A percentile compares a stretch with the other conserved stretches of the same genome.
phyloP scores from a whole-genome alignment of 805 yeast species.

The Barnettozyma wickerhamii region DNA sequence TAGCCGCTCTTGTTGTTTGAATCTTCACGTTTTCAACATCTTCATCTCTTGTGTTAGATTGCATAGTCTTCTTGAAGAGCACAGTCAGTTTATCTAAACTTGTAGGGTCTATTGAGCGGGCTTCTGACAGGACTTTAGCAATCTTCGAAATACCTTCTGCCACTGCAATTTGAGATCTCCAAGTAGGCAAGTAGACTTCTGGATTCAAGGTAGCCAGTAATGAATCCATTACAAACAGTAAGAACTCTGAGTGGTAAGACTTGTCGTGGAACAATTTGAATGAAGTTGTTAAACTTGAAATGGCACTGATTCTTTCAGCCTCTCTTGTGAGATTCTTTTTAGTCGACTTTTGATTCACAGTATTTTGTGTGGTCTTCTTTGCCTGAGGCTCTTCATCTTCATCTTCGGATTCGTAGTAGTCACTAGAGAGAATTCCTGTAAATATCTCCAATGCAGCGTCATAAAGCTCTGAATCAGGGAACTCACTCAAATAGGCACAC shows the following conservation, averaged over 20 bases:
- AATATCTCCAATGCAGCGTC: conserved; percentile 31
- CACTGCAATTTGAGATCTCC: conserved; percentile 54
- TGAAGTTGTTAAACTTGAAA: conserved; percentile 34
- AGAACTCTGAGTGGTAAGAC: conserved; percentile 15
- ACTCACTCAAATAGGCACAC: conserved; percentile 44
- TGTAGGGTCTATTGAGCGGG: conserved; percentile 6
- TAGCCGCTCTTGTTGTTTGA: conserved; percentile 39
- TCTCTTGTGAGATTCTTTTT: conserved; percentile 43
- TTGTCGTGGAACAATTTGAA: conserved; percentile 25
- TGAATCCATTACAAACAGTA: conserved; percentile 28
- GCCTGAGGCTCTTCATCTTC: conserved; percentile 35
- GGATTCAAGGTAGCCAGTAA: conserved; percentile 26
- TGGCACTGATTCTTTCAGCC: conserved; percentile 37
- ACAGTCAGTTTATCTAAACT: conserved; percentile 9
- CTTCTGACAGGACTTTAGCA: conserved; percentile 11
- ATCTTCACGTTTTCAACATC: conserved; percentile 58
- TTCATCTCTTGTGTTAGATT: conserved; percentile 32
- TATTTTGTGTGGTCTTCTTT: conserved; percentile 17
- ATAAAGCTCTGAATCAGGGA: conserved; percentile 29
- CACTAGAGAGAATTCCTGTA: conserved; percentile 33
- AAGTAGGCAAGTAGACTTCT: conserved; percentile 37
- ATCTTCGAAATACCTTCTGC: conserved; percentile 36
- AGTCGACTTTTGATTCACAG: conserved; percentile 34
- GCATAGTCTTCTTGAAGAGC: conserved; percentile 25
- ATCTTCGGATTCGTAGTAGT: conserved; percentile 36